These are phyloP conservation scores for Maudiozyma bulderi DNA, from an alignment of 805 yeast species.

Conservation along the genomic window DNA sequence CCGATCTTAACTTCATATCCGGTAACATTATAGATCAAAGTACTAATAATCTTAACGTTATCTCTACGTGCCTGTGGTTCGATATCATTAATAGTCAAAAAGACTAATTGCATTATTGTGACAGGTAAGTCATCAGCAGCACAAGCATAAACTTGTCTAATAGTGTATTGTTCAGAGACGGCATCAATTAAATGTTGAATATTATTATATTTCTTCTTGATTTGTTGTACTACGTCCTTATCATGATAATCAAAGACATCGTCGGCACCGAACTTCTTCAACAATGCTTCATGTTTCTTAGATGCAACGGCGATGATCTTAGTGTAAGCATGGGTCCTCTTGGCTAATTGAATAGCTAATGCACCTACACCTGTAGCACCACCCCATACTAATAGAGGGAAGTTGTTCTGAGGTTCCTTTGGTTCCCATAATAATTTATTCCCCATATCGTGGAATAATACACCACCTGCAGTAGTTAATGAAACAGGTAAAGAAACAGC, in stretches of 20 bases:
- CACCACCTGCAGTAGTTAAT: constrained; percentile 39
- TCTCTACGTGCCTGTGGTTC: constrained; percentile 23
- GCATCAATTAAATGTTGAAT: constrained; percentile 28
- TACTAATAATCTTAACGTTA: constrained; percentile 26
- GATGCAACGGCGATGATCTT: constrained; percentile 44
- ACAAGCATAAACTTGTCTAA: constrained; percentile 27
- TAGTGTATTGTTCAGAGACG: constrained; percentile 25
- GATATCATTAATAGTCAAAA: constrained; percentile 16
- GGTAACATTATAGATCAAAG: constrained; percentile 32
- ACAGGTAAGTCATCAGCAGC: constrained; percentile 29
- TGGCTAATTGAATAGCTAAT: constrained; percentile 49
- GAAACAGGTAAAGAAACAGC: constrained; percentile 54
- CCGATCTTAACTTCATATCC: constrained; percentile 30
- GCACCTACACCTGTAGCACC: constrained; percentile 62
- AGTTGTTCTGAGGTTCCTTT: constrained; percentile 25
- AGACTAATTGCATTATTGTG: constrained; percentile 29
- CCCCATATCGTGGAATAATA: constrained; percentile 25
- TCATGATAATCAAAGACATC: constrained; percentile 42
- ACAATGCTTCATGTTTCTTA: constrained; percentile 31
- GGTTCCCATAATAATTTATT: constrained; percentile 20
- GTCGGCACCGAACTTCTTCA: constrained; percentile 41
- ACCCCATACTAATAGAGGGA: constrained; percentile 47
- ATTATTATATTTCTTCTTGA: constrained; percentile 26
- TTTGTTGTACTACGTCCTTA: constrained; percentile 34
- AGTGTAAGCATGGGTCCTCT: constrained; percentile 31